A percentile compares a stretch with the other conserved stretches of the same genome.
These are phyloP conservation scores for Monilinia polystroma DNA, from an alignment of 2,329 filamentous ascomycete species.

Conservation along the genomic window DNA sequence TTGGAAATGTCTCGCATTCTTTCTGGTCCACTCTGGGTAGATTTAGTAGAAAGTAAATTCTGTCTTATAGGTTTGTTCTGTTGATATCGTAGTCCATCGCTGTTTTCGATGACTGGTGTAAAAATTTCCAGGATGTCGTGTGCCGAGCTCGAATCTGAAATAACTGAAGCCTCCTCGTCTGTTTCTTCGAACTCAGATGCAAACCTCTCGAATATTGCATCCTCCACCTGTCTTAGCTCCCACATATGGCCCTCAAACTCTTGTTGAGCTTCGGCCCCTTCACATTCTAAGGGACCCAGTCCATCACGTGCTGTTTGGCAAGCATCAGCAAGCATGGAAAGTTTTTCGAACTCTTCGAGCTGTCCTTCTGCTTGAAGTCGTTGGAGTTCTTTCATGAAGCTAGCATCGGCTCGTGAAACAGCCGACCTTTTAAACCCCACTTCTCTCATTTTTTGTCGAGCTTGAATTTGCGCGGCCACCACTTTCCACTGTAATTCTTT, in stretches of 20 bases:
- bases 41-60: accelerated
- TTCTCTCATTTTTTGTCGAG: slow-evolving; percentile 32
- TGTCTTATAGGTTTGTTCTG: not conserved
- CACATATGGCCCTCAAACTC: slow-evolving; percentile 31
- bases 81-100: not conserved
- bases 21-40: not conserved
- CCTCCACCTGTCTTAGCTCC: slow-evolving; percentile 29
- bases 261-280: slow-evolving; percentile 30
- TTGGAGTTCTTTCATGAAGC: slow-evolving; percentile 35
- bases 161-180: slow-evolving; percentile 17
- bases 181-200: slow-evolving; percentile 27
- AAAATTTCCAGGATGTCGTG: not conserved
- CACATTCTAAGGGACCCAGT: slow-evolving; percentile 32
- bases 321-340: slow-evolving; percentile 25
- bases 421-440: slow-evolving; percentile 29
- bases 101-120: not conserved
- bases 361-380: slow-evolving; percentile 26
- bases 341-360: slow-evolving; percentile 22
- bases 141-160: slow-evolving; percentile 8
- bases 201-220: slow-evolving; percentile 26
- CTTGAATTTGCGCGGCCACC: slow-evolving; percentile 27
- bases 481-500: slow-evolving; percentile 26
- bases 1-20: not conserved
- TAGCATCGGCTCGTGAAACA: slow-evolving; percentile 30
- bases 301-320: slow-evolving; percentile 34